phyloP scores from a whole-genome alignment of 495 filamentous ascomycete species.

The Talaromyces liani region DNA sequence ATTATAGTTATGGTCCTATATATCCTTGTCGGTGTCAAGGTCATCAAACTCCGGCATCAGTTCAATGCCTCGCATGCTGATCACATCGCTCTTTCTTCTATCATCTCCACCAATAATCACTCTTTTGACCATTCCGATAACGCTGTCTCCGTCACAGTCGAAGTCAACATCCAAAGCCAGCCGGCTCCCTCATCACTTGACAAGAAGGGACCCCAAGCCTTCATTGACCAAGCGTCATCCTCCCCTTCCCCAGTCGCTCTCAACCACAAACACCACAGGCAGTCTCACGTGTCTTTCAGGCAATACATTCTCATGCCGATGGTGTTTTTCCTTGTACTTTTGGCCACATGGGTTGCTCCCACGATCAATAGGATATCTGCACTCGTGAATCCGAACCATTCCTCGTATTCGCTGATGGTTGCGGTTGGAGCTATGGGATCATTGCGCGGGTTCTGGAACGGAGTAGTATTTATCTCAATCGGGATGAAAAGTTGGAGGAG shows the following conservation, averaged over 20 bases:
- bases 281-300: slow-evolving; percentile 31
- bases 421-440: slow-evolving; percentile 33
- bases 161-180: background rate
- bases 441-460: slow-evolving; percentile 42
- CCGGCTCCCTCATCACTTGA: background rate
- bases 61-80: slow-evolving; percentile 14
- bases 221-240: background rate
- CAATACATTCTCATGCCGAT: slow-evolving; percentile 43
- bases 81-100: background rate
- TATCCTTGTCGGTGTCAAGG: slow-evolving; percentile 30
- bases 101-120: background rate
- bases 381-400: slow-evolving; percentile 24
- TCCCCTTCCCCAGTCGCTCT: background rate
- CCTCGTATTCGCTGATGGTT: slow-evolving; percentile 30
- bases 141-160: background rate
- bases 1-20: slow-evolving; percentile 32
- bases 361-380: slow-evolving; percentile 30
- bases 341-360: slow-evolving; percentile 39
- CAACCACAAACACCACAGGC: background rate
- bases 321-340: slow-evolving; percentile 37
- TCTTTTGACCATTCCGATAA: background rate
- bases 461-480: slow-evolving; percentile 34
- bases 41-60: slow-evolving; percentile 28
- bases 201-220: background rate
- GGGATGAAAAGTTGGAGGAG: slow-evolving; percentile 32